A percentile compares a stretch with the other conserved stretches of the same genome.
Conservation (phyloP, 306 rosid genomes). For the Cucumis cinereus region DNA sequence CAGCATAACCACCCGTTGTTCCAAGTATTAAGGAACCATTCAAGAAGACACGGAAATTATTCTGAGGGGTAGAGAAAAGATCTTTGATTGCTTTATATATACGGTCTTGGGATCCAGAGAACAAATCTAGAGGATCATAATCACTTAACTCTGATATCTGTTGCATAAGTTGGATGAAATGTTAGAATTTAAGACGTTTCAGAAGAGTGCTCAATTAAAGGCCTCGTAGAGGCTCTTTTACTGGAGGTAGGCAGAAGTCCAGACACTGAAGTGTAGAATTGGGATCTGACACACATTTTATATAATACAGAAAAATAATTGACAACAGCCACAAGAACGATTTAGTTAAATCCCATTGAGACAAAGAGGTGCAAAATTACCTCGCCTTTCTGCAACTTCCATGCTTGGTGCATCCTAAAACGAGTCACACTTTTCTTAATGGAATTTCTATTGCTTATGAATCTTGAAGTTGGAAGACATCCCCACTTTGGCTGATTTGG, state of each 20-base stretch:
- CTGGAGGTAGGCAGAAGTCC: neutral
- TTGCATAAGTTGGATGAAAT: slow-evolving; percentile 14
- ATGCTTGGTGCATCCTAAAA: slow-evolving; percentile 85
- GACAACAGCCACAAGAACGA: neutral
- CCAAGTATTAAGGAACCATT: slow-evolving; percentile 84
- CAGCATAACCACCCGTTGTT: slow-evolving; percentile 54
- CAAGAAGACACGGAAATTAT: slow-evolving; percentile 77
- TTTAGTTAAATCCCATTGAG: neutral
- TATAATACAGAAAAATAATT: neutral
- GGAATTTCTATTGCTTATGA: slow-evolving; percentile 54
- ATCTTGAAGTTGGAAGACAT: slow-evolving; percentile 65
- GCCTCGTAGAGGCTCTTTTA: neutral
- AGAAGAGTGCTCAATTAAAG: neutral
- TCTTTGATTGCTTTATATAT: slow-evolving; percentile 59
- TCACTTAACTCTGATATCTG: slow-evolving; percentile 62
- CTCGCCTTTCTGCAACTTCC: slow-evolving; percentile 78
- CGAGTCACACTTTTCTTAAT: slow-evolving; percentile 56
- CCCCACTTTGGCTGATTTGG: slow-evolving; percentile 77
- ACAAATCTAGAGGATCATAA: slow-evolving; percentile 74
- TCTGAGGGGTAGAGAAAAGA: slow-evolving; percentile 81
- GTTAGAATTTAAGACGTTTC: neutral
- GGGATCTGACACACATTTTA: neutral
- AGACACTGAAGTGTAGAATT: neutral
- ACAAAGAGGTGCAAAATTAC: slow-evolving; percentile 18
- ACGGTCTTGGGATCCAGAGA: slow-evolving; percentile 74